Percentiles rank a stretch among this genome's conserved stretches.
Conservation (phyloP, 768 basidiomycete species). For the Lentinula edodes region DNA sequence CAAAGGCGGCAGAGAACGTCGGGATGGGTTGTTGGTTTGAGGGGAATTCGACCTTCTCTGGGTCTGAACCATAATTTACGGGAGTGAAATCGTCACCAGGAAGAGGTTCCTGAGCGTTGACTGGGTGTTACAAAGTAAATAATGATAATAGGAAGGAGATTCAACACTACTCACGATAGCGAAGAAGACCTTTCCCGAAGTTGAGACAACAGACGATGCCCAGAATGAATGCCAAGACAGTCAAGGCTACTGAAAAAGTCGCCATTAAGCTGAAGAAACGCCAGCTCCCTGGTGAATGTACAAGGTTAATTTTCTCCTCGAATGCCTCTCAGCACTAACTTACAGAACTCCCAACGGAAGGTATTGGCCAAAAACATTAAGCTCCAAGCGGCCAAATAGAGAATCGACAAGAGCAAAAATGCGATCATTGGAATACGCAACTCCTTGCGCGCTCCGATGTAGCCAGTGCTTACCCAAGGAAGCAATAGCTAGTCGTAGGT, state of each 20-base stretch:
- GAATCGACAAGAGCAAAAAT: conserved; percentile 55
- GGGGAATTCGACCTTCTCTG: conserved; percentile 63
- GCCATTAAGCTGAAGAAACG: conserved; percentile 66
- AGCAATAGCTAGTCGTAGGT: conserved; percentile 44
- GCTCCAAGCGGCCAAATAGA: conserved; percentile 66
- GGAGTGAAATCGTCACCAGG: conserved; percentile 36
- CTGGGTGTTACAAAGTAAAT: conserved; percentile 26
- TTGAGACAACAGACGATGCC: conserved; percentile 67
- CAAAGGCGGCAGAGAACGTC: conserved; percentile 42
- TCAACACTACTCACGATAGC: conserved; percentile 47
- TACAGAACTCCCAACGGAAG: conserved; percentile 68
- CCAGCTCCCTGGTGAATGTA: conserved; percentile 41
- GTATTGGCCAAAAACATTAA: conserved; percentile 67
- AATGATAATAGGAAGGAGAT: neutral
- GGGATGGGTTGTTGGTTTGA: conserved; percentile 45
- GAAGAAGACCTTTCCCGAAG: conserved; percentile 70
- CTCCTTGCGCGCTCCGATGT: conserved; percentile 72
- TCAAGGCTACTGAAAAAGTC: conserved; percentile 50
- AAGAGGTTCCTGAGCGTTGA: conserved; percentile 49
- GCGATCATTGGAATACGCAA: conserved; percentile 49
- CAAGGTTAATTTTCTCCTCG: neutral
- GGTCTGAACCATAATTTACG: conserved; percentile 22
- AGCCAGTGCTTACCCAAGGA: conserved; percentile 71
- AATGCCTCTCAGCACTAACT: neutral
- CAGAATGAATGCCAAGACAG: conserved; percentile 48